Evolutionary conservation across 371 early-diverging fungal species (phyloP), one percentile per base, ranked within the genome.

Genomic region (Polyrhizophydium stewartii): DNA sequence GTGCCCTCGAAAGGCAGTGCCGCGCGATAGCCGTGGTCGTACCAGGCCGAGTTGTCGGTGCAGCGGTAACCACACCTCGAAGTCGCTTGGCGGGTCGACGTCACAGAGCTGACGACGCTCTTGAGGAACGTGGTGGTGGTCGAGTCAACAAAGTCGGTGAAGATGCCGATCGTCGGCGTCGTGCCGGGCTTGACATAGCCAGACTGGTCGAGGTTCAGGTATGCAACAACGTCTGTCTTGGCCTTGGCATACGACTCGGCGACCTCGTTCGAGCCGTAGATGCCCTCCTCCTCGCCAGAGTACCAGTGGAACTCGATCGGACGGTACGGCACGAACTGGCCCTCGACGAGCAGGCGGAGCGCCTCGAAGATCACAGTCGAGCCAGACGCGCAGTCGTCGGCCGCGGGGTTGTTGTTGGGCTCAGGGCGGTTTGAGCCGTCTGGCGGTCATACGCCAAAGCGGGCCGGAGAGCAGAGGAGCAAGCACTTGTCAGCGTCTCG

Each of bases 221-320:
- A 87, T 37, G 87, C 94, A n/a, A 77, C 75, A 17, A 78, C 71
- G 31, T 32, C 22, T 6, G 65, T 59, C 17, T 72, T 74, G 16
- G 65, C 63, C 22, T 72, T 59, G 61, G 73, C 70, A 73, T 95
- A 97, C 22, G 72, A 64, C 30, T 77, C 65, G 17, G 91, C 90
- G 17, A 97, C 85, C 50, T 75, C 91, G 74, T 94, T 92, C 25
- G 91, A 90, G n/a, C 97, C 97, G 13, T 96, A 82, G 21, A 74
- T 65, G 21, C 74, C 74, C 47, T n/a, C 66, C 32, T 65, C 66
- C 28, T 58, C 59, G 22, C 27, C 59, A 16, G 50, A 19, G 55
- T 74, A 95, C 92, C 92, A 97, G 73, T 94, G 96, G 82, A 96
- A 94, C 68, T 96, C 96, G 35, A 97, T 89, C n/a, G 93, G 84